Evolutionary conservation across 2,329 filamentous ascomycete genomes (phyloP).

Genomic region (Claviceps paspali): DNA sequence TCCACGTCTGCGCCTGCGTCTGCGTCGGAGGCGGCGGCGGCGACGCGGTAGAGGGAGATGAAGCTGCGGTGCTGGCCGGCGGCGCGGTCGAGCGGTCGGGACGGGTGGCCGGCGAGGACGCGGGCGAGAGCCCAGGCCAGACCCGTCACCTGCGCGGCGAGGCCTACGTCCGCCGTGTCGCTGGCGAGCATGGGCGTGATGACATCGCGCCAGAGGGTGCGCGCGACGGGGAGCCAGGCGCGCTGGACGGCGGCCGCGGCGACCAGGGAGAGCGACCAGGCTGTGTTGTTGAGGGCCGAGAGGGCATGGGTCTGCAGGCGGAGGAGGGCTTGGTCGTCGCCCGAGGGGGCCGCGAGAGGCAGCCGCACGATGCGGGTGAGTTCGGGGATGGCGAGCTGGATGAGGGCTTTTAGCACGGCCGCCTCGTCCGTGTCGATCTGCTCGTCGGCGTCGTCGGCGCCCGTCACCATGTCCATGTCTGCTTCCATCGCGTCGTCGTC

Average conservation of each 20-base stretch:
- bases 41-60: slow-evolving; percentile 49
- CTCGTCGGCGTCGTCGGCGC: slow-evolving; percentile 26
- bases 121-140: slow-evolving; percentile 51
- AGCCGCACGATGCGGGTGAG: slow-evolving; percentile 34
- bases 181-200: slow-evolving; percentile 41
- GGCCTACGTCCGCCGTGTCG: slow-evolving; percentile 44
- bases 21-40: slow-evolving; percentile 26
- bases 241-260: slow-evolving; percentile 36
- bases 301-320: slow-evolving; percentile 38
- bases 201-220: slow-evolving; percentile 40
- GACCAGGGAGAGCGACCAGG: slow-evolving; percentile 49
- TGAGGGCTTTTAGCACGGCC: slow-evolving; percentile 32
- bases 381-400: slow-evolving; percentile 22
- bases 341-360: too few species aligned
- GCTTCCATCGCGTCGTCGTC: slow-evolving; percentile 41
- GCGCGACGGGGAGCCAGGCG: slow-evolving; percentile 38
- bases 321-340: too few species aligned
- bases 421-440: slow-evolving; percentile 30
- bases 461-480: slow-evolving; percentile 51
- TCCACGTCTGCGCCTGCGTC: slow-evolving; percentile 21
- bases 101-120: slow-evolving; percentile 32
- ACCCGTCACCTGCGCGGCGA: slow-evolving; percentile 48
- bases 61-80: slow-evolving; percentile 46
- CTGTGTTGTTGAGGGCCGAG: slow-evolving; percentile 49
- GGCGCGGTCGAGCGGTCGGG: too few species aligned